These are phyloP conservation scores for Oryza punctata DNA, from an alignment of 176 grass and related monocot genomes.

Conservation along the genomic window DNA sequence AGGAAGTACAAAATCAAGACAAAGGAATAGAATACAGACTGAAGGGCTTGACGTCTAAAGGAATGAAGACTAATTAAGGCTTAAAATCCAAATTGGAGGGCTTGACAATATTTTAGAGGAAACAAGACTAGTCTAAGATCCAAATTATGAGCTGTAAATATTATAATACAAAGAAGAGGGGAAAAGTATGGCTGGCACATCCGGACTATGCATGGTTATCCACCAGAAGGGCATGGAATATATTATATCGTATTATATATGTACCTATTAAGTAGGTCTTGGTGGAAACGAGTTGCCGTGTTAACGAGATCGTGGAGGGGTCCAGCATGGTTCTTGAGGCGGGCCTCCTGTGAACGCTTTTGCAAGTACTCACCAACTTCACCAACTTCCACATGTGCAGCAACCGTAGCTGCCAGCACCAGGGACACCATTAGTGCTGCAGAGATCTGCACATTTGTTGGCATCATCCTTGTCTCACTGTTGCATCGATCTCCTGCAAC, in stretches of 20 bases:
- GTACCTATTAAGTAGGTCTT: neutral
- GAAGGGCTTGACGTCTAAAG: too few relatives aligned
- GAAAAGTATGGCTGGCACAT: neutral
- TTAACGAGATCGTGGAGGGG: neutral
- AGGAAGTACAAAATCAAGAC: neutral
- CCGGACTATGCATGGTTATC: too few relatives aligned
- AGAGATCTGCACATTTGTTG: neutral
- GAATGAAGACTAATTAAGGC: too few relatives aligned
- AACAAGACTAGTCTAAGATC: too few relatives aligned
- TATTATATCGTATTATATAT: neutral
- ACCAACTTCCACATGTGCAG: neutral
- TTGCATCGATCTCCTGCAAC: neutral
- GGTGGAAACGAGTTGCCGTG: neutral
- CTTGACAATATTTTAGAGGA: too few relatives aligned
- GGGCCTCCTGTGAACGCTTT: neutral
- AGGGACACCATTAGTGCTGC: neutral
- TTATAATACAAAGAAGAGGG: neutral
- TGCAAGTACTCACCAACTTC: constrained; percentile 17
- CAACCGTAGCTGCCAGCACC: neutral
- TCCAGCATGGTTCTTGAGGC: neutral
- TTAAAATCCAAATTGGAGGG: too few relatives aligned
- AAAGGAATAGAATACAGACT: neutral
- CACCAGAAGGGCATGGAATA: neutral
- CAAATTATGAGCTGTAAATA: neutral
- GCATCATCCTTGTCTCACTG: neutral